Conservation (phyloP, 768 basidiomycete species). For the Leccinellum luteum region DNA sequence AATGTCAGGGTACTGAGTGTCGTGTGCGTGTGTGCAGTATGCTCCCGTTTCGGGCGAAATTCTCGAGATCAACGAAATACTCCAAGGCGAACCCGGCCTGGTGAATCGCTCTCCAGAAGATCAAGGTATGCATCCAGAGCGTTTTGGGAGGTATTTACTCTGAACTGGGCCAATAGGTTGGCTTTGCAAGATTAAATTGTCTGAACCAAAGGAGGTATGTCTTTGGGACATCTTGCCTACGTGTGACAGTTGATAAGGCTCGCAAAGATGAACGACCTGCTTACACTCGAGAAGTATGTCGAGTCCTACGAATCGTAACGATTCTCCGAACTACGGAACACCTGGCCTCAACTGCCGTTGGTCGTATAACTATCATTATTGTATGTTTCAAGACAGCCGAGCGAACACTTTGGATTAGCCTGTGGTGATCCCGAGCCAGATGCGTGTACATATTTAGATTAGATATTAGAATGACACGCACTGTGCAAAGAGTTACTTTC, state of each 20-base stretch:
- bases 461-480: not conserved
- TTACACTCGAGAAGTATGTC: constrained; percentile 77
- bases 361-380: not conserved
- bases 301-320: constrained; percentile 47
- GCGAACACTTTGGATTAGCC: not conserved
- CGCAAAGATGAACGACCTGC: constrained; percentile 61
- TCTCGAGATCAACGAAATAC: constrained; percentile 69
- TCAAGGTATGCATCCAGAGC: constrained; percentile 53
- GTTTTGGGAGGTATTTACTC: not conserved
- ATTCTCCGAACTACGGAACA: not conserved
- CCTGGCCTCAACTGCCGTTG: constrained; percentile 27
- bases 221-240: not conserved
- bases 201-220: constrained; percentile 72
- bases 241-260: not conserved
- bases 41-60: constrained; percentile 89
- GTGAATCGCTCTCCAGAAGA: constrained; percentile 87
- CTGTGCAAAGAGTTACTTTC: not conserved
- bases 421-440: constrained; percentile 2
- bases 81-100: constrained; percentile 68
- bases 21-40: constrained; percentile 48
- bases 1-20: constrained; percentile 8
- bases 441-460: constrained; percentile 13
- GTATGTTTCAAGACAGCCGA: constrained; percentile 1
- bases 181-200: constrained; percentile 90
- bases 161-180: constrained; percentile 58